Evolutionary conservation across 1,139 yeast genomes (phyloP), one percentile per base, ranked within the genome.

Genomic region (Martiniozyma asiatica): DNA sequence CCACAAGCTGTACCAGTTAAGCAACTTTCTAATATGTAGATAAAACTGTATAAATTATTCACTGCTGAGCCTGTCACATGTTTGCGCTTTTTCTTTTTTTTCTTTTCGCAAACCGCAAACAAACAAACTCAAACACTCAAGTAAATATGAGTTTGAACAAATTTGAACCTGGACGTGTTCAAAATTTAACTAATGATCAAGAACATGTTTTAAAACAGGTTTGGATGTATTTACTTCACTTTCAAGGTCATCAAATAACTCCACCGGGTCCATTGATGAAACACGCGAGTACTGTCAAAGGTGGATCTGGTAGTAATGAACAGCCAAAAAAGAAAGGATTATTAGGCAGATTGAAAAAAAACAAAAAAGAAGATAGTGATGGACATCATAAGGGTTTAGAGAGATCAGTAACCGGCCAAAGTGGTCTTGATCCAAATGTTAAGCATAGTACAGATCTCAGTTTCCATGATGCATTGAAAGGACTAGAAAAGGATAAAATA

Each of bases 151-250:
- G 18, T 6, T 8, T 8, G 8, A 17, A 6, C 6, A 17, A 6
- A 6, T 24, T 36, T 5, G 39, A 55, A 8, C 47, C 66, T 4
- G 87, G 87, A 8, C 65, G 80, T 41, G 61, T 71, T 29, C 71
- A 68, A 39, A 66, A 73, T 17, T 58, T 82, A 28, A 65, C 74
- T 9, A 55, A 61, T 2, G 74, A 70, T 23, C 77, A 81, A 53
- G 92, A 79, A 45, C 58, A 65, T 33, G 62, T 62, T 24, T 62
- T 84, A 43, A 82, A 82, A 54, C 87, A 80, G 47, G 63, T 74
- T 30, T 79, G 92, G 89, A 73, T 79, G 24, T 67, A 73, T 38
- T 47, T 77, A 27, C 56, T 81, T 37, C 68, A 66, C 35, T 69
- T 63, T 33, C 65, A 73, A 59, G 89, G 84, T 4, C 63, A 72